These are phyloP conservation scores for Aspergillus proliferans DNA, from an alignment of 2,329 filamentous ascomycete genomes.

Conservation along the genomic window DNA sequence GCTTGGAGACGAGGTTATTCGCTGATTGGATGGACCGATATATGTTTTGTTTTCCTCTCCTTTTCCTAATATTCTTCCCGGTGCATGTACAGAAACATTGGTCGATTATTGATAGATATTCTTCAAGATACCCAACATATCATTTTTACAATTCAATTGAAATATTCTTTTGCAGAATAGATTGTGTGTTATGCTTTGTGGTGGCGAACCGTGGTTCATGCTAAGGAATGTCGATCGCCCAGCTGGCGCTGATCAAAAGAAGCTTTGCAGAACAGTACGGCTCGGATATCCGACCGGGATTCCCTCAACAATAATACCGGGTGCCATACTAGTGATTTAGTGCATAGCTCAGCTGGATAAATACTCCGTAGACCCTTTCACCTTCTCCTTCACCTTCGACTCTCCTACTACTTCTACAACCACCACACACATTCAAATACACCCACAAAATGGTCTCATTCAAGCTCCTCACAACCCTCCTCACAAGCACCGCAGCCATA, in stretches of 20 bases:
- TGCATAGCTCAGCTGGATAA: neutral
- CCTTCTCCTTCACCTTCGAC: neutral
- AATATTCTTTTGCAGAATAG: too few relatives aligned
- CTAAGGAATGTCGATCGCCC: neutral
- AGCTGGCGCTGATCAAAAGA: neutral
- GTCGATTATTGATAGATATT: neutral
- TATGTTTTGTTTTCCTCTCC: constrained; percentile 2
- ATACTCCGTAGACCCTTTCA: neutral
- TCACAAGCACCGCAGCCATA: constrained; percentile 4
- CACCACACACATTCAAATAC: neutral
- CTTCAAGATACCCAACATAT: neutral
- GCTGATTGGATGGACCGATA: constrained; percentile 39
- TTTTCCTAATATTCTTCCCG: constrained; percentile 2
- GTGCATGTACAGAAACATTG: neutral
- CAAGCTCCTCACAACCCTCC: constrained; percentile 7
- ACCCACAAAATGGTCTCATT: constrained; percentile 8
- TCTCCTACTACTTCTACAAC: neutral
- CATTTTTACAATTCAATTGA: neutral
- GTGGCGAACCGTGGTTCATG: neutral
- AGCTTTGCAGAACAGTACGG: neutral
- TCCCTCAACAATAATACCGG: too few relatives aligned
- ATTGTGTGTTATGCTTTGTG: neutral
- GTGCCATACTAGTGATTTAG: too few relatives aligned
- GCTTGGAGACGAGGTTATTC: constrained; percentile 55
- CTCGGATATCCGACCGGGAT: neutral